phyloP scores from a whole-genome alignment of 2,329 filamentous ascomycete genomes.

The Cladosporium velox region DNA sequence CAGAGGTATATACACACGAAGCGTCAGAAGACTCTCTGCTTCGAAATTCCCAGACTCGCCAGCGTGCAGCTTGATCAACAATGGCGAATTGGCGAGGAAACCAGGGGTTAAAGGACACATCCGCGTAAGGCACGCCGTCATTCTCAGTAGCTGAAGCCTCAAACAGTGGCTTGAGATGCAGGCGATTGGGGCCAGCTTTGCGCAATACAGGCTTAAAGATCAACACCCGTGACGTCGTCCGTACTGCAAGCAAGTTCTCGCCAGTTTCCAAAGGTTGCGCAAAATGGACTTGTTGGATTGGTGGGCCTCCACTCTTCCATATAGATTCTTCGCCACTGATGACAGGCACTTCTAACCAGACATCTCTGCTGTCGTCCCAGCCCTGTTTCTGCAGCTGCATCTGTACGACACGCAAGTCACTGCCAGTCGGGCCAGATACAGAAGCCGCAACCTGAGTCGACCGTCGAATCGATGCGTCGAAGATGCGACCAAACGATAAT shows the following conservation, averaged over 20 bases:
- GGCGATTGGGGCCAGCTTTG: conserved; percentile 42
- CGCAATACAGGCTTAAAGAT: conserved; percentile 50
- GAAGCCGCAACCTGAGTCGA: conserved; percentile 40
- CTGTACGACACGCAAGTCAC: conserved; percentile 58
- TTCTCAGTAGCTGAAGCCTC: conserved; percentile 56
- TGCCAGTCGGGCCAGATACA: conserved; percentile 57
- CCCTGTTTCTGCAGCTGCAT: conserved; percentile 55
- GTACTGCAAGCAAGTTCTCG: conserved; percentile 53
- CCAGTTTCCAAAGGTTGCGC: conserved; percentile 46
- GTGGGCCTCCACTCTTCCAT: conserved; percentile 58
- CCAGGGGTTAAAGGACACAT: conserved; percentile 67
- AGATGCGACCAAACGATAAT: conserved; percentile 59
- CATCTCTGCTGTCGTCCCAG: conserved; percentile 54
- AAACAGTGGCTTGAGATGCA: conserved; percentile 55
- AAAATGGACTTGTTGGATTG: conserved; percentile 59
- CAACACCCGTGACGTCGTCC: conserved; percentile 48
- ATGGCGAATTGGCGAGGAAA: conserved; percentile 64
- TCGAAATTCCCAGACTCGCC: conserved; percentile 67
- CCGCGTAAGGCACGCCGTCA: conserved; percentile 58
- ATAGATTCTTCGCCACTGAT: conserved; percentile 51
- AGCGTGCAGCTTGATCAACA: conserved; percentile 65
- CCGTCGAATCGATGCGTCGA: conserved; percentile 41
- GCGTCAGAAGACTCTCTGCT: conserved; percentile 19
- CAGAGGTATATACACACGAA: neutral
- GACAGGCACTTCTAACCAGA: conserved; percentile 51